phyloP scores from a whole-genome alignment of 2,329 filamentous ascomycete species.

The Berkeleyomyces basicola region DNA sequence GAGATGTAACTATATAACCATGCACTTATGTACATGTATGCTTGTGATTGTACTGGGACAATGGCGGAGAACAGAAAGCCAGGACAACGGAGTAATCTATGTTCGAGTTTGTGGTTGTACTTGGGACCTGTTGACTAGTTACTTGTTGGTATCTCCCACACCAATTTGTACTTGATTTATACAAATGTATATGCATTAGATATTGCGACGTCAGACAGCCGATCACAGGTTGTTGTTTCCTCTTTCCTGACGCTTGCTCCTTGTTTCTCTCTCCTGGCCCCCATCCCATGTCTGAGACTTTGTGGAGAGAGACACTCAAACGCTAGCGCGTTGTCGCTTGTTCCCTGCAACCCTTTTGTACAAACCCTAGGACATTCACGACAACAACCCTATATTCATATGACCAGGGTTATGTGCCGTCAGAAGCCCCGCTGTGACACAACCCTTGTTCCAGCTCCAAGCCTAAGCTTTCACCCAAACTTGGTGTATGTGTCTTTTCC shows the following conservation, averaged over 20 bases:
- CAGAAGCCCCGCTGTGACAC: not conserved
- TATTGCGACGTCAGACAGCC: not conserved
- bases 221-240: not conserved
- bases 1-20: no score
- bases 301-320: not conserved
- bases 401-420: no score
- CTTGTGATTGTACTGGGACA: not conserved
- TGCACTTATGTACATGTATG: not conserved
- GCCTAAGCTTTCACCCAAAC: not conserved
- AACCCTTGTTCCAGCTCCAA: not conserved
- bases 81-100: no score
- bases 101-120: no score
- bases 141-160: no score
- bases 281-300: not conserved
- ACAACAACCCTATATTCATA: no score
- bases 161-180: no score
- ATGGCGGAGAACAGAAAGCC: no score
- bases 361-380: not conserved
- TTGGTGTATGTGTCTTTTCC: conserved; percentile 3
- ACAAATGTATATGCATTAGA: not conserved
- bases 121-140: no score
- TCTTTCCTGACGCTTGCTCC: not conserved
- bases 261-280: not conserved
- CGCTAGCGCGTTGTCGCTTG: not conserved
- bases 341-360: not conserved